Evolutionary conservation across 208 protist species (phyloP).

Genomic region (Trypanosoma congolense): DNA sequence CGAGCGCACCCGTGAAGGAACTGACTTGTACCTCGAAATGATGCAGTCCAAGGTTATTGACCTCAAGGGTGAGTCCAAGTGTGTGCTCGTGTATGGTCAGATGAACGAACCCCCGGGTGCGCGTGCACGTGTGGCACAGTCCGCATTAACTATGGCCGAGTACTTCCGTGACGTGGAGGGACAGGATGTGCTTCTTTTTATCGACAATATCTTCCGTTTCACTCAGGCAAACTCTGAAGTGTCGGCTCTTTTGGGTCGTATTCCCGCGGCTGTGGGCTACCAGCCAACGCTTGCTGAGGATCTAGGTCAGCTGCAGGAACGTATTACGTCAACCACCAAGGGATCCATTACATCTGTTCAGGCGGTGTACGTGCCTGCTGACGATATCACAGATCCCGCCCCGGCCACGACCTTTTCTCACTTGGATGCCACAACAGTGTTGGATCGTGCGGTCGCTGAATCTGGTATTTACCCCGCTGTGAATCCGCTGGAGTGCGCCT

Average conservation of each 20-base stretch:
- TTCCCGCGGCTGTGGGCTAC: constrained; percentile 98
- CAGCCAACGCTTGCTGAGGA: constrained; percentile 98
- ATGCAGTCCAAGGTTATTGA: constrained; percentile 95
- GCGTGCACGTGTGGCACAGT: constrained; percentile 97
- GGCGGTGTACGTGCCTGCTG: constrained; percentile 98
- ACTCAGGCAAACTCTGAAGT: constrained; percentile 98
- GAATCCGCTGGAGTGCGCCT: constrained; percentile 97
- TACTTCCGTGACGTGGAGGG: constrained; percentile 98
- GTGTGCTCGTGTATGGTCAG: constrained; percentile 98
- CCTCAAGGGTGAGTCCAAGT: constrained; percentile 94
- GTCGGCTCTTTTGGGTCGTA: constrained; percentile 96
- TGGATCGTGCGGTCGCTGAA: constrained; percentile 96
- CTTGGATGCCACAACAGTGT: constrained; percentile 97
- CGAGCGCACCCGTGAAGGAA: constrained; percentile 98
- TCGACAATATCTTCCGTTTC: constrained; percentile 99
- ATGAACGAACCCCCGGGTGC: constrained; percentile 99
- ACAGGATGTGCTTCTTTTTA: constrained; percentile 98
- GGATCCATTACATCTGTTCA: constrained; percentile 95
- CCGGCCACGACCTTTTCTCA: constrained; percentile 98
- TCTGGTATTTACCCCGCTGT: constrained; percentile 98
- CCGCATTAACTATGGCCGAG: constrained; percentile 96
- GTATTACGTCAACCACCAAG: constrained; percentile 97
- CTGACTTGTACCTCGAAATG: constrained; percentile 99
- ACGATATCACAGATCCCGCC: constrained; percentile 98
- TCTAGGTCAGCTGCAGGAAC: constrained; percentile 97